A percentile compares a stretch with the other conserved stretches of the same genome.
Evolutionary conservation across 352 stramenopile species (phyloP).

Genomic region (Phytophthora macrochlamydospora): DNA sequence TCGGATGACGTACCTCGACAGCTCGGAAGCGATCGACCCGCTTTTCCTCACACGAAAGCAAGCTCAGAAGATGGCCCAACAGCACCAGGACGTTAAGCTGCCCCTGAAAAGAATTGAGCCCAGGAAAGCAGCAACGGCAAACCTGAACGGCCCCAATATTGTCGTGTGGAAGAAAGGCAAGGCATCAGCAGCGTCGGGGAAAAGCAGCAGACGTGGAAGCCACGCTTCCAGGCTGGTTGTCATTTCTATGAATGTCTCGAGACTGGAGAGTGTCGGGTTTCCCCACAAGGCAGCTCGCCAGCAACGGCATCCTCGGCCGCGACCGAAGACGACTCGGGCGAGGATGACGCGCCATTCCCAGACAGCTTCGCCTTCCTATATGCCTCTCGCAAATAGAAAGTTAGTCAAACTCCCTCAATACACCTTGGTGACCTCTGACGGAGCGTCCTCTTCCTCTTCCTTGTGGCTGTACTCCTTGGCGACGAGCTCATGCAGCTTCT

Average conservation of each 20-base stretch:
- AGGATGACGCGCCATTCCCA: conserved; percentile 58
- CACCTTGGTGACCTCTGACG: conserved; percentile 80
- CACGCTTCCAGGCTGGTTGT: conserved; percentile 70
- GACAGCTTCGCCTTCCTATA: conserved; percentile 76
- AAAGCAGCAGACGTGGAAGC: conserved; percentile 49
- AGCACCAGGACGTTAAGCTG: conserved; percentile 52
- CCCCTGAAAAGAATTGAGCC: conserved; percentile 54
- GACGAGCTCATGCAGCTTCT: conserved; percentile 74
- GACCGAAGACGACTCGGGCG: conserved; percentile 26
- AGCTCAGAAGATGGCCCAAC: conserved; percentile 66
- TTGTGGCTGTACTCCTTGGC: conserved; percentile 58
- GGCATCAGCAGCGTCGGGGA: conserved; percentile 31
- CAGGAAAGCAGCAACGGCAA: conserved; percentile 26
- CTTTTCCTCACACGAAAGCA: conserved; percentile 84
- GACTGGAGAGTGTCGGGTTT: conserved; percentile 59
- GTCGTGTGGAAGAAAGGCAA: conserved; percentile 53
- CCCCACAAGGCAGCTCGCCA: conserved; percentile 4
- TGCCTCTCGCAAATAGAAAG: conserved; percentile 14
- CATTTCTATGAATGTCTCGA: conserved; percentile 81
- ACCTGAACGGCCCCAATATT: conserved; percentile 15
- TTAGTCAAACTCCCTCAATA: conserved; percentile 47
- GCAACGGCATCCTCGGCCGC: conserved; percentile 2
- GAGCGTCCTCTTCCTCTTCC: conserved; percentile 22
- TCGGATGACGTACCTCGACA: conserved; percentile 78
- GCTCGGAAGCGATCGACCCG: conserved; percentile 51